Conservation (phyloP, 2,329 filamentous ascomycete genomes). For the Elsinoe necatrix region DNA sequence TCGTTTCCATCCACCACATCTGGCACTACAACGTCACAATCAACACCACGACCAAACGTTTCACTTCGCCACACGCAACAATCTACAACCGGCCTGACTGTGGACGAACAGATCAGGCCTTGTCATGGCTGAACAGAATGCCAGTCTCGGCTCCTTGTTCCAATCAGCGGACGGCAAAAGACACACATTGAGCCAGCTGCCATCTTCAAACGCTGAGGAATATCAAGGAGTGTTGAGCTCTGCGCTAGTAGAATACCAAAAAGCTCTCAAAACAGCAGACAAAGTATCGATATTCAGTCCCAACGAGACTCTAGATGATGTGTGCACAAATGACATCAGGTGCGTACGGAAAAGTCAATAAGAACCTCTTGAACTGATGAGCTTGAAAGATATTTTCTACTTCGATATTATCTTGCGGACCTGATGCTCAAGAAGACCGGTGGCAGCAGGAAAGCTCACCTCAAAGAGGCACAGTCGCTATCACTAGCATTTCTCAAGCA, state of each 20-base stretch:
- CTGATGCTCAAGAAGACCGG: slow-evolving; percentile 60
- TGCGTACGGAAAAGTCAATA: slow-evolving; percentile 33
- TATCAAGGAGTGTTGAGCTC: slow-evolving; percentile 60
- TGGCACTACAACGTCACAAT: neutral
- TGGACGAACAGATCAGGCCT: neutral
- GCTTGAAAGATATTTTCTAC: slow-evolving; percentile 58
- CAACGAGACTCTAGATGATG: slow-evolving; percentile 83
- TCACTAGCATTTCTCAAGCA: slow-evolving; percentile 74
- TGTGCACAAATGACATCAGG: slow-evolving; percentile 75
- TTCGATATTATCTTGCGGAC: slow-evolving; percentile 72
- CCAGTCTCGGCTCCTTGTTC: slow-evolving; percentile 50
- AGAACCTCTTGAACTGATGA: neutral
- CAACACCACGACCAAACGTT: neutral
- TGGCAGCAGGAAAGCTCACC: slow-evolving; percentile 52
- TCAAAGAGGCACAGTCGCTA: slow-evolving; percentile 56
- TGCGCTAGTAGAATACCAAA: slow-evolving; percentile 62
- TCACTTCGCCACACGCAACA: neutral
- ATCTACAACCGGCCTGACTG: too few relatives aligned
- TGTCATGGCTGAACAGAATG: slow-evolving; percentile 39
- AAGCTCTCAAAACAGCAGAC: slow-evolving; percentile 61
- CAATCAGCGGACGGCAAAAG: slow-evolving; percentile 48
- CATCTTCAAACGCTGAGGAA: slow-evolving; percentile 54
- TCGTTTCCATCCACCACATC: neutral
- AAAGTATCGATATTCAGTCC: slow-evolving; percentile 75
- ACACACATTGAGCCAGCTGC: slow-evolving; percentile 51